Conservation (phyloP, 257 asterid genomes). For the Solanum microdontum region DNA sequence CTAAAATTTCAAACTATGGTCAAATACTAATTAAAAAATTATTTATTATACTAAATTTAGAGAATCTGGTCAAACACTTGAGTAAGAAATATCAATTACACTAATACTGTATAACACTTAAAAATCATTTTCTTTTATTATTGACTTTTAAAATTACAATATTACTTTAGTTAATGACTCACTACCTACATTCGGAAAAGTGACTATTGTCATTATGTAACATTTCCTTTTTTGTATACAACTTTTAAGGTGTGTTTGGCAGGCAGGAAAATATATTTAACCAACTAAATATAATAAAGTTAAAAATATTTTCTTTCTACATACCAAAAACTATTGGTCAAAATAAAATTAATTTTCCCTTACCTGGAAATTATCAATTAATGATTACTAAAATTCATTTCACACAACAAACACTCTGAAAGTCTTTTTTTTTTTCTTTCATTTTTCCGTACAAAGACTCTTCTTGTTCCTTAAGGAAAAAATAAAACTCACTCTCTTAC, state of each 20-base stretch:
- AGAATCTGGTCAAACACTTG: background rate
- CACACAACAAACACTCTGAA: background rate
- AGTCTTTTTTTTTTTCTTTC: too few species aligned
- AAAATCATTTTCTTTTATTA: background rate
- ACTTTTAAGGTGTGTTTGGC: background rate
- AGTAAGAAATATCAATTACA: background rate
- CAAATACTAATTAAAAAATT: background rate
- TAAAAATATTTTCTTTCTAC: background rate
- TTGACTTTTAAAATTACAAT: background rate
- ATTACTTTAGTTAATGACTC: background rate
- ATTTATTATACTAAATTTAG: background rate
- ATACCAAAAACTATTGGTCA: background rate
- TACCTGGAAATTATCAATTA: background rate
- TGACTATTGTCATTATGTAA: background rate
- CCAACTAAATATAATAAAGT: background rate
- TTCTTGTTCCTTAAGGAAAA: background rate
- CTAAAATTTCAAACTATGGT: background rate
- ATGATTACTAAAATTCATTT: background rate
- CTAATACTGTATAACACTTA: background rate
- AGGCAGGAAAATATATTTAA: background rate
- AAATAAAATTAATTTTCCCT: background rate
- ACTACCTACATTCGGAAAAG: background rate
- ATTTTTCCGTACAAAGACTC: background rate
- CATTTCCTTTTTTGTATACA: background rate
- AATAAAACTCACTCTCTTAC: background rate